These are phyloP conservation scores for Aegilops bicornis DNA, from an alignment of 176 grass and related monocot genomes.

Conservation along the genomic window DNA sequence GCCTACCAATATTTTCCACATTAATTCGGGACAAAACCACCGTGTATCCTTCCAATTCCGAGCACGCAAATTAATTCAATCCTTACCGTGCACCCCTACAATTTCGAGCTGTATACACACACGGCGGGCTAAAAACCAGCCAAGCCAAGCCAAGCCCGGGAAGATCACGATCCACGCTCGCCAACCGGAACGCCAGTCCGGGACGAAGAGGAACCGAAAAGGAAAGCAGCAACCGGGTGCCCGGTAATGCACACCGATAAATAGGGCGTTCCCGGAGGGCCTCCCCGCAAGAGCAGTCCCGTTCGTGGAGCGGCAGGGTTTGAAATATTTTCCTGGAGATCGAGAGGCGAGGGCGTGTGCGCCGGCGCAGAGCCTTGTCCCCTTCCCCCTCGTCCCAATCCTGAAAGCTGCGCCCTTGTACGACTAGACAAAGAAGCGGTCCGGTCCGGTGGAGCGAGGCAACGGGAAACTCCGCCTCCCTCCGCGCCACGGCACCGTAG, in stretches of 20 bases:
- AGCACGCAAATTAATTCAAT: background rate
- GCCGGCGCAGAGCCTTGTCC: background rate
- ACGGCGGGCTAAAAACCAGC: background rate
- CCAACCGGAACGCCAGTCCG: background rate
- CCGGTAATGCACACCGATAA: background rate
- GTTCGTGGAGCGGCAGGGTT: slow-evolving; percentile 26
- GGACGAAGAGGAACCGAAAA: background rate
- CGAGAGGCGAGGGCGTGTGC: background rate
- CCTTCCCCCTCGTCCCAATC: slow-evolving; percentile 37
- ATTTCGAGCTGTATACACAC: background rate
- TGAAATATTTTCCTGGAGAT: slow-evolving; percentile 28
- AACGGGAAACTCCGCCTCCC: slow-evolving; percentile 16
- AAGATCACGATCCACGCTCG: background rate
- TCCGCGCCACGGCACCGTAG: background rate
- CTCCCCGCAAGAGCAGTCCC: background rate
- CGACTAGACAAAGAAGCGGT: background rate
- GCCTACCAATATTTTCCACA: no score
- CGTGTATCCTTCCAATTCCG: background rate
- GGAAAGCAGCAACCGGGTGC: background rate
- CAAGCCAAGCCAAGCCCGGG: background rate
- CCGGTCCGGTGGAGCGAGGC: background rate
- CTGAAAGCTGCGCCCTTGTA: background rate
- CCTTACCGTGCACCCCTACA: background rate
- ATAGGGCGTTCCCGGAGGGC: slow-evolving; percentile 15
- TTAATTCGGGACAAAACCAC: background rate